A percentile compares a stretch with the other conserved stretches of the same genome.
phyloP scores from a whole-genome alignment of 345 rosid genomes.

The Alliaria petiolata region DNA sequence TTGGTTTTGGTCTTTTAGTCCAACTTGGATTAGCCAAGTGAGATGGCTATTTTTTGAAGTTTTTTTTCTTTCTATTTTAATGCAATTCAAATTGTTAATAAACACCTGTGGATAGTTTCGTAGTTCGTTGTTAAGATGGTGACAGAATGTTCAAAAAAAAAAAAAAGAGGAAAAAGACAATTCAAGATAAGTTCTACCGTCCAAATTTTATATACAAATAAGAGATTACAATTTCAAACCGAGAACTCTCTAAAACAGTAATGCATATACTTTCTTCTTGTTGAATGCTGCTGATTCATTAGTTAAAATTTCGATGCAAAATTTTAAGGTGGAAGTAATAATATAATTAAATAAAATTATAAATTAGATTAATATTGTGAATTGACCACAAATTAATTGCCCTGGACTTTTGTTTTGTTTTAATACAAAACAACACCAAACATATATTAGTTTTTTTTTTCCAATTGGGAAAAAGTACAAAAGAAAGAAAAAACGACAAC shows the following conservation, averaged over 20 bases:
- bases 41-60: not conserved
- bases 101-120: conserved; percentile 1
- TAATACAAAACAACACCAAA: conserved; percentile 1
- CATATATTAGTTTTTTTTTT: not conserved
- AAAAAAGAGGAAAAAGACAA: too few species aligned
- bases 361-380: not conserved
- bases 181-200: not conserved
- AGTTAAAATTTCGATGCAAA: not conserved
- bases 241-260: not conserved
- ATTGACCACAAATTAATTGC: not conserved
- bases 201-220: not conserved
- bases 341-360: too few species aligned
- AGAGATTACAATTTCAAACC: not conserved
- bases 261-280: not conserved
- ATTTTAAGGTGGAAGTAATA: too few species aligned
- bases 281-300: not conserved
- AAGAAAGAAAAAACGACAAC: conserved; percentile 2
- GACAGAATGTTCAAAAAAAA: too few species aligned
- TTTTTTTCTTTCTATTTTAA: not conserved
- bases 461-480: not conserved
- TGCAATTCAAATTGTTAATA: conserved; percentile 1
- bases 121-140: conserved; percentile 12
- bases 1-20: not conserved
- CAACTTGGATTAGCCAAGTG: not conserved
- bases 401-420: not conserved